Evolutionary conservation across 352 stramenopile species (phyloP), one percentile per base, ranked within the genome.

Genomic region (Phytophthora fragariae): DNA sequence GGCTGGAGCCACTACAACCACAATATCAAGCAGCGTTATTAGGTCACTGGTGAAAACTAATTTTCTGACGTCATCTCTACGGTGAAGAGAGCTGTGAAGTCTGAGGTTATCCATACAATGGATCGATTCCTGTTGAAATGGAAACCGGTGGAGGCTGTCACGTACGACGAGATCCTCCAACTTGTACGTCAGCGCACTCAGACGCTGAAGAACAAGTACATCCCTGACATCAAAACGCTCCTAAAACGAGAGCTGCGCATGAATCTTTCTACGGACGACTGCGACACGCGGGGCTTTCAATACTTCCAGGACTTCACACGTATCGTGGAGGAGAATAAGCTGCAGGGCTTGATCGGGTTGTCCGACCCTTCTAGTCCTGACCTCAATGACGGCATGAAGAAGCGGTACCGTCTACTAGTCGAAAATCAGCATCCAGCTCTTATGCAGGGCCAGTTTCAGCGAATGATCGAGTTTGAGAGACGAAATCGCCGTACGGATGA

Each of bases 81-180:
- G 1, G 55, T 79, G 3, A 71, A 78, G 50, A 19, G 54, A 41
- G 41, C 65, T 15, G 24, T 73, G 5, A 53, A 63, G 39, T 24
- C 68, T 33, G 49, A 69, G 27, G 54, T 75, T n/a, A 31, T 79
- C 19, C 47, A 75, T 44, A 74, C 33, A 14, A 59, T 75, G 29
- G 72, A 49, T 4, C 24, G 49, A 8, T 71, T 65, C 50, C 21
- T 79, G 11, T 24, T 75, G 21, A 65, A 68, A 21, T 37, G 24
- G 21, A 71, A 66, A n/a, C 37, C 53, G 10, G 56, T 67, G 35
- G 61, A 50, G 52, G 35, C 17, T 11, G 17, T 75, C 29, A 71
- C 49, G 4, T 61, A 72, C 19, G 35, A 47, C n/a, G 49, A 75
- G 14, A 55, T 79, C 4, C 60, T 67, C 1, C 21, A 61, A 5